A percentile compares a stretch with the other conserved stretches of the same genome.
Evolutionary conservation across 1,284 basidiomycete genomes (phyloP).

Genomic region (Veloporphyrellus conicus): DNA sequence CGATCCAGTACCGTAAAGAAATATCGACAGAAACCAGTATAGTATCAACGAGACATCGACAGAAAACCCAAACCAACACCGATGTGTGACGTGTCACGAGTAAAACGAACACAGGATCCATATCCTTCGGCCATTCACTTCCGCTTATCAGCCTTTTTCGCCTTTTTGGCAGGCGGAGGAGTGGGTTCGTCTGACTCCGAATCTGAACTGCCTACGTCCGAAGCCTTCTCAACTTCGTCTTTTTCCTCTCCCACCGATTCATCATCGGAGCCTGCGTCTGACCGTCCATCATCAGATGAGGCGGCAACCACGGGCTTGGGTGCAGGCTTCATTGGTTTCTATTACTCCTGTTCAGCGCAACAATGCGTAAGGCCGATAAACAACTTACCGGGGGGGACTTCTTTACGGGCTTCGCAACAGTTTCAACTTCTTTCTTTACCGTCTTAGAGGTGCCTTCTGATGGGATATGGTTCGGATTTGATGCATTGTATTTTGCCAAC

Average conservation of each 20-base stretch:
- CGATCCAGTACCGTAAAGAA: slow-evolving; percentile 24
- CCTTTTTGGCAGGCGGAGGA: slow-evolving; percentile 33
- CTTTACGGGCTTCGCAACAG: slow-evolving; percentile 22
- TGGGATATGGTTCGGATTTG: slow-evolving; percentile 43
- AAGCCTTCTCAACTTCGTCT: slow-evolving; percentile 28
- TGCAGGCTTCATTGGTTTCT: slow-evolving; percentile 26
- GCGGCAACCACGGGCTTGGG: slow-evolving; percentile 27
- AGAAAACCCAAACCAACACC: slow-evolving; percentile 11
- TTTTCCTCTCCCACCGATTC: slow-evolving; percentile 20
- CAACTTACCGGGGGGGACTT: slow-evolving; percentile 21
- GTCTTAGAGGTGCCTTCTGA: slow-evolving; percentile 32
- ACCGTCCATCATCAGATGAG: slow-evolving; percentile 27
- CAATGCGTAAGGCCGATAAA: slow-evolving; percentile 8
- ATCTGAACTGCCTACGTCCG: slow-evolving; percentile 32
- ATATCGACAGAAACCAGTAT: slow-evolving; percentile 33
- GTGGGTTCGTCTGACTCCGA: slow-evolving; percentile 23
- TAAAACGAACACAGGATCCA: slow-evolving; percentile 6
- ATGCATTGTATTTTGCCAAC: slow-evolving; percentile 51
- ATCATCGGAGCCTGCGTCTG: slow-evolving; percentile 23
- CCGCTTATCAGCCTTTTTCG: slow-evolving; percentile 36
- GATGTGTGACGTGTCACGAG: slow-evolving; percentile 3
- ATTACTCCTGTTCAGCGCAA: slow-evolving; percentile 12
- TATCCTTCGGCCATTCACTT: slow-evolving; percentile 20
- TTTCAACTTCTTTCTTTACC: slow-evolving; percentile 18
- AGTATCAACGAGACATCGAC: slow-evolving; percentile 21